Evolutionary conservation across 345 rosid species (phyloP).

Genomic region (Salix koriyanagi): DNA sequence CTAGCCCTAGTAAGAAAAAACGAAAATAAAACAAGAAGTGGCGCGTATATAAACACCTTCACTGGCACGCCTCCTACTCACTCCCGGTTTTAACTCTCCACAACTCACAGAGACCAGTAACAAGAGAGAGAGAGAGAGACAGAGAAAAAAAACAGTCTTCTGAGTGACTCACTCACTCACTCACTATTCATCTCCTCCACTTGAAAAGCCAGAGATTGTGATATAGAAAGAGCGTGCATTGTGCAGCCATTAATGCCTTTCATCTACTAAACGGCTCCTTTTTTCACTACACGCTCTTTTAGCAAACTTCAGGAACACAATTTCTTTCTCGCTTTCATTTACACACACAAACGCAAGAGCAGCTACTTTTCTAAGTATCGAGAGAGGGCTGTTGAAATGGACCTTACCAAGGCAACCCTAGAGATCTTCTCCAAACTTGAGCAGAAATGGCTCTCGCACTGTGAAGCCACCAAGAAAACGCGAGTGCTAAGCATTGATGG

Average conservation of each 20-base stretch:
- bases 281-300: background rate
- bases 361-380: background rate
- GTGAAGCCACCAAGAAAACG: constrained; percentile 53
- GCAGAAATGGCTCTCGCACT: constrained; percentile 90
- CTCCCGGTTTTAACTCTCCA: constrained; percentile 17
- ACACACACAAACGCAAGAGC: background rate
- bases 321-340: background rate
- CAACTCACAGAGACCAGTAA: constrained; percentile 9
- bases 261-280: constrained; percentile 28
- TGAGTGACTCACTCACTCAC: background rate
- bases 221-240: constrained; percentile 6
- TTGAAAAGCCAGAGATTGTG: background rate
- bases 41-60: constrained; percentile 16
- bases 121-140: background rate
- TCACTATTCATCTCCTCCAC: constrained; percentile 8
- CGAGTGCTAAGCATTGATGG: constrained; percentile 89
- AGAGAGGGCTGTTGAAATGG: constrained; percentile 38
- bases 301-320: background rate
- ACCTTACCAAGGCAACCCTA: constrained; percentile 77
- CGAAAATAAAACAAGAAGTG: background rate
- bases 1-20: background rate
- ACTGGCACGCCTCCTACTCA: constrained; percentile 6
- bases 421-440: constrained; percentile 91
- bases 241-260: constrained; percentile 28
- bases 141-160: background rate